Percentiles rank a stretch among this genome's conserved stretches.
These are phyloP conservation scores for Albugo laibachii DNA, from an alignment of 352 stramenopile species.

Conservation along the genomic window DNA sequence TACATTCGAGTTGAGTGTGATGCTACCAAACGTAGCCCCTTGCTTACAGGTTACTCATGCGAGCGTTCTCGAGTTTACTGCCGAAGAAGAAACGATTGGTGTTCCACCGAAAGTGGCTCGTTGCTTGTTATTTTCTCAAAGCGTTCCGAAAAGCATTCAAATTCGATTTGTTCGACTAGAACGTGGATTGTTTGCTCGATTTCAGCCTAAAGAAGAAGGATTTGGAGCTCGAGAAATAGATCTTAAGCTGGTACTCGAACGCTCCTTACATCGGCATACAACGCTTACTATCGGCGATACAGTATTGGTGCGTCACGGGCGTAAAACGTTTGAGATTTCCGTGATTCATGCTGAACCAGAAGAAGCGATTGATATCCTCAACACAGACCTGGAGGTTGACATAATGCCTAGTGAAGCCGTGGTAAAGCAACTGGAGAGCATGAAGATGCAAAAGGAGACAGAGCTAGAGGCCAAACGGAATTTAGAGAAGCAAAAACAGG, in stretches of 20 bases:
- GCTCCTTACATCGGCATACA: slow-evolving; percentile 46
- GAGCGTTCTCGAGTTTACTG: slow-evolving; percentile 63
- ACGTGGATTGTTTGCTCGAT: slow-evolving; percentile 35
- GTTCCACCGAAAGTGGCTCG: slow-evolving; percentile 56
- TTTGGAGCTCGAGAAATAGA: slow-evolving; percentile 66
- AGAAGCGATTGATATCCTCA: slow-evolving; percentile 38
- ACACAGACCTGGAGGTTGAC: slow-evolving; percentile 68
- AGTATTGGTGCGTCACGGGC: slow-evolving; percentile 52
- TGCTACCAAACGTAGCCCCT: background rate
- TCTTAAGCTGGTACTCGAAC: slow-evolving; percentile 60
- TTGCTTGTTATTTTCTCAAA: slow-evolving; percentile 23
- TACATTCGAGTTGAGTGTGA: slow-evolving; percentile 52
- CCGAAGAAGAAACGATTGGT: slow-evolving; percentile 49
- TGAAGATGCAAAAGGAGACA: slow-evolving; percentile 14
- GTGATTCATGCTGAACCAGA: slow-evolving; percentile 42
- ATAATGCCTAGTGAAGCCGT: slow-evolving; percentile 46
- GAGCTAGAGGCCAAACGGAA: slow-evolving; percentile 13
- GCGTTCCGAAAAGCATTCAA: slow-evolving; percentile 18
- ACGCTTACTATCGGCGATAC: slow-evolving; percentile 57
- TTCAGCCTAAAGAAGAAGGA: slow-evolving; percentile 42
- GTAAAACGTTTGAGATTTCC: slow-evolving; percentile 50
- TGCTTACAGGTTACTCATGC: slow-evolving; percentile 33
- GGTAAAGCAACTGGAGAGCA: slow-evolving; percentile 13
- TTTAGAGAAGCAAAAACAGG: slow-evolving; percentile 13
- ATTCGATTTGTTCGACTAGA: slow-evolving; percentile 57